Evolutionary conservation across 2,329 filamentous ascomycete species (phyloP).

Genomic region (Cercospora berteroae): DNA sequence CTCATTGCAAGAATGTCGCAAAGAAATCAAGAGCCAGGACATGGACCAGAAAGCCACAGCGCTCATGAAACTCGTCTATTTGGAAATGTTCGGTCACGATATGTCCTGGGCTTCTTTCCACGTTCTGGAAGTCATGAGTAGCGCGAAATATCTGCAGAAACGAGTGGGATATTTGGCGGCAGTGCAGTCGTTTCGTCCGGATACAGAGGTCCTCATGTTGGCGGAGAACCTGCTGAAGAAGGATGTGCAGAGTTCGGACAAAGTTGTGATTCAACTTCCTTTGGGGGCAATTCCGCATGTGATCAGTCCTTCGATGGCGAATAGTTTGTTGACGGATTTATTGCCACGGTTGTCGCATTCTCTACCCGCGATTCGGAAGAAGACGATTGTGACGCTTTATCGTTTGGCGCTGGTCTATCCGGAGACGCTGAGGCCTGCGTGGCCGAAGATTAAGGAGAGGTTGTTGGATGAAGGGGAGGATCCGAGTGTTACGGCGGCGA

Average conservation of each 20-base stretch:
- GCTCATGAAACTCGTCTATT: slow-evolving; percentile 89
- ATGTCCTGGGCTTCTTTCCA: slow-evolving; percentile 99
- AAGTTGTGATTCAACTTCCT: slow-evolving; percentile 78
- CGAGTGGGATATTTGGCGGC: slow-evolving; percentile 91
- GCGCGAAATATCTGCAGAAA: slow-evolving; percentile 90
- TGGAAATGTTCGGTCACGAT: slow-evolving; percentile 98
- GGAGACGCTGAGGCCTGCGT: slow-evolving; percentile 84
- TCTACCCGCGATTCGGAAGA: slow-evolving; percentile 83
- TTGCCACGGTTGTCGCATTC: slow-evolving; percentile 84
- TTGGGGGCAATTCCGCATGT: slow-evolving; percentile 90
- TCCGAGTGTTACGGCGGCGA: slow-evolving; percentile 88
- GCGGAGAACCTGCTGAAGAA: slow-evolving; percentile 97
- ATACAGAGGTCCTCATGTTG: slow-evolving; percentile 96
- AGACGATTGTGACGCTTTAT: slow-evolving; percentile 92
- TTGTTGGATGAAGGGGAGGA: slow-evolving; percentile 89
- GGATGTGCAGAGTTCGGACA: slow-evolving; percentile 71
- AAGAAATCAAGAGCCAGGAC: slow-evolving; percentile 87
- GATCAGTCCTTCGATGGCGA: slow-evolving; percentile 85
- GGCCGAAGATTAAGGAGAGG: slow-evolving; percentile 96
- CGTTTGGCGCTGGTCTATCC: slow-evolving; percentile 93
- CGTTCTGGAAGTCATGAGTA: slow-evolving; percentile 98
- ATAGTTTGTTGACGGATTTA: slow-evolving; percentile 83
- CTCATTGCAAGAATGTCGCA: slow-evolving; percentile 89
- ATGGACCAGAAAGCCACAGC: slow-evolving; percentile 98
- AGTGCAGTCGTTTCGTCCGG: slow-evolving; percentile 90